These are phyloP conservation scores for Coemansia sp. DNA, from an alignment of 371 early-diverging fungal species.

Conservation along the genomic window DNA sequence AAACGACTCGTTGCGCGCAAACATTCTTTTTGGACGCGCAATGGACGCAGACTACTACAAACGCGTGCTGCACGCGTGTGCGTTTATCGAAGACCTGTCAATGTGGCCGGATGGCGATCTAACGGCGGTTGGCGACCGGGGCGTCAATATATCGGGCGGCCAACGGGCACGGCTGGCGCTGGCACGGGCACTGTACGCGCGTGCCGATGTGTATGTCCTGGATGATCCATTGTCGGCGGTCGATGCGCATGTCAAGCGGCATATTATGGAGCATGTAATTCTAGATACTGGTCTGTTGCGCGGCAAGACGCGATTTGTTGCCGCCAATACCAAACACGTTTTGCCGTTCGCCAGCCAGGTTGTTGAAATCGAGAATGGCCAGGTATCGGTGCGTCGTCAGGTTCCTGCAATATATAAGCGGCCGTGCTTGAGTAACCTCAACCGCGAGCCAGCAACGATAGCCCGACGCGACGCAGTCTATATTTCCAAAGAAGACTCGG, in stretches of 20 bases:
- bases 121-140: slow-evolving; percentile 60
- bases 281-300: slow-evolving; percentile 59
- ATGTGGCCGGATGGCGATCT: slow-evolving; percentile 74
- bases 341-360: slow-evolving; percentile 59
- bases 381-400: slow-evolving; percentile 17
- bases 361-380: slow-evolving; percentile 61
- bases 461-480: neutral
- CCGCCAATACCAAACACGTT: slow-evolving; percentile 56
- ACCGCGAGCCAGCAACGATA: neutral
- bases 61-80: slow-evolving; percentile 64
- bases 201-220: slow-evolving; percentile 67
- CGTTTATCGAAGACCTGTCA: slow-evolving; percentile 69
- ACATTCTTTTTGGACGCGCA: slow-evolving; percentile 74
- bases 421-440: neutral
- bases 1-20: slow-evolving; percentile 72
- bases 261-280: slow-evolving; percentile 55
- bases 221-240: slow-evolving; percentile 77
- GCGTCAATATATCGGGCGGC: slow-evolving; percentile 80
- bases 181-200: slow-evolving; percentile 78
- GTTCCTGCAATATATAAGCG: slow-evolving; percentile 5
- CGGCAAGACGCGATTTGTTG: slow-evolving; percentile 56
- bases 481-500: neutral
- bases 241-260: slow-evolving; percentile 58
- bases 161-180: slow-evolving; percentile 71
- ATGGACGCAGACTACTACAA: slow-evolving; percentile 65